These are phyloP conservation scores for Kodamaea ohmeri DNA, from an alignment of 1,139 yeast genomes.

Conservation along the genomic window DNA sequence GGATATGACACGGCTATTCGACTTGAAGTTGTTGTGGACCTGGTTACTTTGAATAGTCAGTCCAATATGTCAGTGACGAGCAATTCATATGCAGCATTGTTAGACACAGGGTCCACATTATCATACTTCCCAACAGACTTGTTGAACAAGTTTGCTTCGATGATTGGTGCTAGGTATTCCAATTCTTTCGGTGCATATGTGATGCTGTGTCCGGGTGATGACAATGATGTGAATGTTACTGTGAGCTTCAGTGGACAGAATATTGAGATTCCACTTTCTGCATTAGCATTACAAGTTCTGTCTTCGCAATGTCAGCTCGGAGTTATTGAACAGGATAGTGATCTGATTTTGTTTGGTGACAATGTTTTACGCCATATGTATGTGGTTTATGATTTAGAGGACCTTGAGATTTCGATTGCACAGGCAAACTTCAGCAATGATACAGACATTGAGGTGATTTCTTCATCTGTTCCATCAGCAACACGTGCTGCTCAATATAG, in stretches of 20 bases:
- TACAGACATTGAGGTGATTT: conserved; percentile 44
- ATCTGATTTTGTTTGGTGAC: conserved; percentile 56
- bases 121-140: conserved; percentile 31
- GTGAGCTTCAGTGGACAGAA: conserved; percentile 53
- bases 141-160: conserved; percentile 26
- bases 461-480: conserved; percentile 47
- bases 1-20: conserved; percentile 26
- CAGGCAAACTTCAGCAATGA: conserved; percentile 45
- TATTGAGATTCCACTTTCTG: conserved; percentile 43
- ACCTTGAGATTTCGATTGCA: conserved; percentile 63
- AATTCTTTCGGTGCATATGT: conserved; percentile 28
- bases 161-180: conserved; percentile 33
- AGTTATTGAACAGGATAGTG: conserved; percentile 24
- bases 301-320: conserved; percentile 29
- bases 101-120: conserved; percentile 33
- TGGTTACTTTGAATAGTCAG: conserved; percentile 7
- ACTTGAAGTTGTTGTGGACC: conserved; percentile 26
- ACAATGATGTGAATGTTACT: conserved; percentile 21
- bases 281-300: conserved; percentile 27
- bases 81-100: conserved; percentile 16
- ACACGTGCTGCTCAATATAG: conserved; percentile 35
- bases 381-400: conserved; percentile 74
- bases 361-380: conserved; percentile 71
- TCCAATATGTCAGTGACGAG: conserved; percentile 10
- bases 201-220: conserved; percentile 21